These are phyloP conservation scores for Crithidia mellificae DNA, from an alignment of 208 protist genomes.

Conservation along the genomic window DNA sequence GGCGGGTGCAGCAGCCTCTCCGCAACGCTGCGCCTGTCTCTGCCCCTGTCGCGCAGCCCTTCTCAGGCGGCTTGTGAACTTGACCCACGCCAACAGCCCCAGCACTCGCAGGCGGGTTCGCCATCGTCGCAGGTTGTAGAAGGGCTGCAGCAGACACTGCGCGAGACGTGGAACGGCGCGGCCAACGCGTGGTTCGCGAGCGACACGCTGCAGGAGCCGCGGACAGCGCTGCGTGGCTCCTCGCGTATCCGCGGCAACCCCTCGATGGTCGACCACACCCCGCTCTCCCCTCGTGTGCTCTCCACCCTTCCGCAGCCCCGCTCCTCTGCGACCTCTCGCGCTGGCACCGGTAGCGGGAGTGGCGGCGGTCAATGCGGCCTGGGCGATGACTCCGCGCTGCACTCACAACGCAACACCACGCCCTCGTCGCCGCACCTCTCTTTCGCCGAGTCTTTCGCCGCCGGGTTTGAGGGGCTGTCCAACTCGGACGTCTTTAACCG, in stretches of 20 bases:
- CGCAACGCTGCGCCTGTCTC: conserved; percentile 7
- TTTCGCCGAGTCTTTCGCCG: neutral
- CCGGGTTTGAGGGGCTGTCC: neutral
- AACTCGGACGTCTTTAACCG: neutral
- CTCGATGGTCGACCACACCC: neutral
- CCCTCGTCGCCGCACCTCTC: conserved; percentile 4
- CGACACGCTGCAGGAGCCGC: conserved; percentile 5
- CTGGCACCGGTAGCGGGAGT: too few relatives aligned
- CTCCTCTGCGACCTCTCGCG: too few relatives aligned
- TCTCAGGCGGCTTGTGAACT: neutral
- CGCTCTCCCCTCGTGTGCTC: neutral
- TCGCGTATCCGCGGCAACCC: neutral
- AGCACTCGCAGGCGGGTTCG: neutral
- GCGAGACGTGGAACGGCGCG: conserved; percentile 19
- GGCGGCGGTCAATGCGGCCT: neutral
- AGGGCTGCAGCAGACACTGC: conserved; percentile 9
- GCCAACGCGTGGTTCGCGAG: conserved; percentile 19
- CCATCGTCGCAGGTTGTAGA: neutral
- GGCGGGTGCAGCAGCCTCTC: neutral
- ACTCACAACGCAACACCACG: conserved; percentile 5
- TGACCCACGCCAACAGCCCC: too few relatives aligned
- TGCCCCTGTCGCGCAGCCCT: conserved; percentile 3
- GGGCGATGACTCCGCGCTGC: neutral
- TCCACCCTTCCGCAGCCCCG: too few relatives aligned
- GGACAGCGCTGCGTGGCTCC: conserved; percentile 5